Percentiles rank a stretch among this genome's conserved stretches.
phyloP scores from a whole-genome alignment of 2,329 filamentous ascomycete genomes.

The Rhynchosporium secalis region DNA sequence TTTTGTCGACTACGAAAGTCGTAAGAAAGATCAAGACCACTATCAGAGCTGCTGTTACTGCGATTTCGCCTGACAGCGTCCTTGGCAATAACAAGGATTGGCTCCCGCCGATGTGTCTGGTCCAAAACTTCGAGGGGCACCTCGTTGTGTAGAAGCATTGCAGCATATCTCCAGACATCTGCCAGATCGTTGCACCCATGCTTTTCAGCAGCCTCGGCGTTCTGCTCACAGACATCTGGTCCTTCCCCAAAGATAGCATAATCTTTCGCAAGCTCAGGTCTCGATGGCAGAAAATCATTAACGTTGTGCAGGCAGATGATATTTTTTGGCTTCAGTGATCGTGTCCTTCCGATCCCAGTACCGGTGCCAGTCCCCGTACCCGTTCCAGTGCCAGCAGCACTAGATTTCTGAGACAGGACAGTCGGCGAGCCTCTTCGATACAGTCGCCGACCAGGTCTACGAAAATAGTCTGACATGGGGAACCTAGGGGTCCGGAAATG shows the following conservation, averaged over 20 bases:
- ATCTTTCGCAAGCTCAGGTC: conserved; percentile 70
- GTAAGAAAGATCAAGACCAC: conserved; percentile 49
- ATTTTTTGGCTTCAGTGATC: conserved; percentile 56
- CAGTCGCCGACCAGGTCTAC: conserved; percentile 30
- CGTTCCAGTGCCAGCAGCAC: conserved; percentile 47
- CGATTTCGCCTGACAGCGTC: conserved; percentile 50
- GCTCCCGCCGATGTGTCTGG: conserved; percentile 55
- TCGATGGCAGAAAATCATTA: conserved; percentile 72
- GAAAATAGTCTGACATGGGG: conserved; percentile 36
- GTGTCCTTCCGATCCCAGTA: conserved; percentile 38
- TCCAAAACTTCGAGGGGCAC: conserved; percentile 68
- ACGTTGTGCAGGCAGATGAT: conserved; percentile 73
- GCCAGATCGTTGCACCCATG: conserved; percentile 71
- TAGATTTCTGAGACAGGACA: conserved; percentile 39
- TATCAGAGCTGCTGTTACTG: conserved; percentile 47
- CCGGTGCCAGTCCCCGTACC: conserved; percentile 55
- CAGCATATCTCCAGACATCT: conserved; percentile 81
- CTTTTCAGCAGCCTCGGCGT: conserved; percentile 73
- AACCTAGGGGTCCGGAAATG: conserved; percentile 37
- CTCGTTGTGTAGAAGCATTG: conserved; percentile 73
- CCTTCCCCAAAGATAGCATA: conserved; percentile 85
- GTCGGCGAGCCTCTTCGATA: conserved; percentile 37
- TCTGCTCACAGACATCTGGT: conserved; percentile 79
- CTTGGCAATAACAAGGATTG: conserved; percentile 63
- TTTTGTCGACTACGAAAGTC: conserved; percentile 36